These are phyloP conservation scores for Lablab purpureus DNA, from an alignment of 306 rosid species.

Conservation along the genomic window DNA sequence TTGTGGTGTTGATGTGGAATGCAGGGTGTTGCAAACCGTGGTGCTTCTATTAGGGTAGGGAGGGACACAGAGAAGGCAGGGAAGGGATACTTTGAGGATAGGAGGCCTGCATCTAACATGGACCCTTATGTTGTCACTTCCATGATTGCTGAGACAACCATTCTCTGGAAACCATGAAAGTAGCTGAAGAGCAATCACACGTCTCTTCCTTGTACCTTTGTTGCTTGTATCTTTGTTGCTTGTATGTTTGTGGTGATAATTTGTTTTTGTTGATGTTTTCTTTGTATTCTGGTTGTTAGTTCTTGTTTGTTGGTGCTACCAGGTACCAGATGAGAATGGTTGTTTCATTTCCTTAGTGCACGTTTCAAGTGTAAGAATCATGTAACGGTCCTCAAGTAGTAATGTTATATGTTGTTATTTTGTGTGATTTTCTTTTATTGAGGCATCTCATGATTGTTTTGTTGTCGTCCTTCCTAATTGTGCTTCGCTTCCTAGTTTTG, in stretches of 20 bases:
- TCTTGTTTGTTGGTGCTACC: background rate
- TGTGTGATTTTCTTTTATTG: background rate
- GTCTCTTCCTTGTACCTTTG: background rate
- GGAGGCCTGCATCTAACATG: conserved; percentile 98
- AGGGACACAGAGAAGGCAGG: conserved; percentile 93
- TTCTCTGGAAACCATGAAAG: conserved; percentile 79
- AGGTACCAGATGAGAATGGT: background rate
- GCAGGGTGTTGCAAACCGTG: conserved; percentile 97
- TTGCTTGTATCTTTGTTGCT: background rate
- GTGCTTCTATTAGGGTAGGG: conserved; percentile 90
- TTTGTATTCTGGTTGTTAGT: background rate
- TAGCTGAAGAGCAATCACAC: background rate
- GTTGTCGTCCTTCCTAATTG: no score
- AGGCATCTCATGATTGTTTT: background rate
- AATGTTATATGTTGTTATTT: background rate
- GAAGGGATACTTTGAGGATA: conserved; percentile 90
- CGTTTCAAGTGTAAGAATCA: background rate
- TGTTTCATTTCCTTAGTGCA: background rate
- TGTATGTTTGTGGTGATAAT: background rate
- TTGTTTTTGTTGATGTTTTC: background rate
- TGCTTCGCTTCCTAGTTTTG: no score
- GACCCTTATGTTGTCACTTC: conserved; percentile 92
- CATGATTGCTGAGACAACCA: conserved; percentile 89
- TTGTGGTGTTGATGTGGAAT: background rate
- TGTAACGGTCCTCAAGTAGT: background rate